Evolutionary conservation across 2,329 filamentous ascomycete species (phyloP).

Genomic region (Myriosclerotinia scirpicola): DNA sequence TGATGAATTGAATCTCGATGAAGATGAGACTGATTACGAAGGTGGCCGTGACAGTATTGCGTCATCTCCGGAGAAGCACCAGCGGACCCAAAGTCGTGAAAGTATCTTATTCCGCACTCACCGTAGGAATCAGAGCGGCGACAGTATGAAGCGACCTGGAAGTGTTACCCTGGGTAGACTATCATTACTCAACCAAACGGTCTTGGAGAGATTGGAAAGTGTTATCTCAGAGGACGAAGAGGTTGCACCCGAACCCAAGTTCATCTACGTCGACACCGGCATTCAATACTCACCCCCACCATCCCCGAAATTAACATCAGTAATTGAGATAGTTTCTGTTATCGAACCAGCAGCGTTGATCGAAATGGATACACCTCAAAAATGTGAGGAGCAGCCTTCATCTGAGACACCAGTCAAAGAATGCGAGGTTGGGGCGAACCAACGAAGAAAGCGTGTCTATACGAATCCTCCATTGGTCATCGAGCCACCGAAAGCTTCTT

Average conservation of each 20-base stretch:
- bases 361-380: slow-evolving; percentile 8
- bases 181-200: slow-evolving; percentile 53
- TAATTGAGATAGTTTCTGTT: slow-evolving; percentile 44
- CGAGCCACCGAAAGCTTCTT: slow-evolving; percentile 46
- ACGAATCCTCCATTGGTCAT: slow-evolving; percentile 52
- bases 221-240: slow-evolving; percentile 53
- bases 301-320: slow-evolving; percentile 57
- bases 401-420: slow-evolving; percentile 45
- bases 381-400: slow-evolving; percentile 41
- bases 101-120: slow-evolving; percentile 53
- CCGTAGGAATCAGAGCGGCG: slow-evolving; percentile 57
- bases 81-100: slow-evolving; percentile 57
- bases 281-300: slow-evolving; percentile 82
- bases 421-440: slow-evolving; percentile 69
- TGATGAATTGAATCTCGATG: slow-evolving; percentile 84
- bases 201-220: slow-evolving; percentile 57
- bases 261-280: slow-evolving; percentile 70
- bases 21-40: slow-evolving; percentile 67
- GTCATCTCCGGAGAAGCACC: slow-evolving; percentile 50
- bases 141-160: slow-evolving; percentile 56
- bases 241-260: slow-evolving; percentile 43
- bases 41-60: slow-evolving; percentile 65
- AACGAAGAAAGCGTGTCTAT: slow-evolving; percentile 67
- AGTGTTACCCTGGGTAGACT: slow-evolving; percentile 54
- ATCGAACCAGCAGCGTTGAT: slow-evolving; percentile 44